Evolutionary conservation across 257 asterid species (phyloP).

Genomic region (Lantana camara): DNA sequence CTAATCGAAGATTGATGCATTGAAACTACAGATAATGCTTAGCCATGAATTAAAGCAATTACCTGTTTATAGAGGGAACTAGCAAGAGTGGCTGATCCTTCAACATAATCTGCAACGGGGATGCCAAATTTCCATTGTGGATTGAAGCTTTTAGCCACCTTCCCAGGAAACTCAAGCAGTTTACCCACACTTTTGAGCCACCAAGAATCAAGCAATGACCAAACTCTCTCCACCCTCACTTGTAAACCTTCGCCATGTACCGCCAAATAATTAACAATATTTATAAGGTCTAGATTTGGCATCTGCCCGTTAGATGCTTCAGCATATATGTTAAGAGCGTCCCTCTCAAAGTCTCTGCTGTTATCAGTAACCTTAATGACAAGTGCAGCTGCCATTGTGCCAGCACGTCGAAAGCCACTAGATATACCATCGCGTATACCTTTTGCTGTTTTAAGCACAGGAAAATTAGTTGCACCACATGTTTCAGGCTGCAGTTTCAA

Average conservation of each 20-base stretch:
- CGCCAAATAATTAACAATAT: conserved; percentile 87
- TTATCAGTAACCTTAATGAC: conserved; percentile 79
- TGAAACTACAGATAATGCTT: conserved; percentile 8
- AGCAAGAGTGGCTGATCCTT: conserved; percentile 86
- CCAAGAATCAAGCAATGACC: conserved; percentile 75
- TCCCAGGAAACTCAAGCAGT: conserved; percentile 57
- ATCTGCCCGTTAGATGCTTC: conserved; percentile 99
- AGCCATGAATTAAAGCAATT: conserved; percentile 24
- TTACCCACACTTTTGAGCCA: conserved; percentile 72
- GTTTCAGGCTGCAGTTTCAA: conserved; percentile 38
- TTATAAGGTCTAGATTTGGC: conserved; percentile 95
- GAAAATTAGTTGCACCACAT: conserved; percentile 40
- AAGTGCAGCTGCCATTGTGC: conserved; percentile 98
- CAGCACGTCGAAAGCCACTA: conserved; percentile 83
- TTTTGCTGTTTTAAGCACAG: conserved; percentile 24
- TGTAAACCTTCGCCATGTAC: conserved; percentile 83
- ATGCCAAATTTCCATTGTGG: conserved; percentile 78
- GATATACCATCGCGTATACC: conserved; percentile 28
- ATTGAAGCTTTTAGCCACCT: conserved; percentile 71
- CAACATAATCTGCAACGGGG: conserved; percentile 79
- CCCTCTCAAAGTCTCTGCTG: conserved; percentile 56
- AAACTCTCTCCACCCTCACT: conserved; percentile 74
- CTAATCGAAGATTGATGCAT: neutral
- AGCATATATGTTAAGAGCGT: conserved; percentile 77
- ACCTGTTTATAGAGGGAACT: conserved; percentile 94